These are phyloP conservation scores for Erysimum cheiranthoides DNA, from an alignment of 345 rosid genomes.

Conservation along the genomic window DNA sequence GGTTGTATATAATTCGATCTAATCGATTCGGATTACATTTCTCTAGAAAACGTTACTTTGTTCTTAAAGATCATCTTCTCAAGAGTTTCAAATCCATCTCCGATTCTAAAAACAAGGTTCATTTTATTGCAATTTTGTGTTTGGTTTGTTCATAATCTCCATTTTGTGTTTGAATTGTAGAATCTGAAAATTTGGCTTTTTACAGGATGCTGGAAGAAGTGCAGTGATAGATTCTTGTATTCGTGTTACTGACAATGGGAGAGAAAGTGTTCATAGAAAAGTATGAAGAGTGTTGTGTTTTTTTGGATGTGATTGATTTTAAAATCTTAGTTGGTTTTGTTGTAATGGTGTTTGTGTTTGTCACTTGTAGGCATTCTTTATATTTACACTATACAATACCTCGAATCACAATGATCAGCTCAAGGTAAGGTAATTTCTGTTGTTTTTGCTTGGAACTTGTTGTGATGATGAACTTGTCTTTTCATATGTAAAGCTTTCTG, in stretches of 20 bases:
- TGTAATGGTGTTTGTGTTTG: constrained; percentile 18
- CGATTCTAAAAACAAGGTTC: constrained; percentile 58
- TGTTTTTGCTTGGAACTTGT: neutral
- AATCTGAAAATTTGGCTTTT: constrained; percentile 15
- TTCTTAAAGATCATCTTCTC: constrained; percentile 71
- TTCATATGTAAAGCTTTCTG: constrained; percentile 42
- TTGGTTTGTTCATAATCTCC: neutral
- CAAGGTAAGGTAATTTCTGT: constrained; percentile 66
- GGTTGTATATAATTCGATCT: constrained; percentile 81
- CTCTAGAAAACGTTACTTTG: constrained; percentile 83
- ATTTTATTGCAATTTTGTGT: neutral
- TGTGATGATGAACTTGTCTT: constrained; percentile 22
- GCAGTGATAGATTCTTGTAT: constrained; percentile 84
- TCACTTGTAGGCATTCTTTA: constrained; percentile 77
- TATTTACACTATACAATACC: constrained; percentile 84
- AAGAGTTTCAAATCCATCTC: constrained; percentile 75
- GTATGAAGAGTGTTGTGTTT: constrained; percentile 47
- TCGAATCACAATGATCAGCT: constrained; percentile 92
- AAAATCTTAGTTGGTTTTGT: neutral
- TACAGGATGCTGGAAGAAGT: constrained; percentile 79
- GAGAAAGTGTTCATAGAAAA: constrained; percentile 91
- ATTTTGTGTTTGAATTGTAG: neutral
- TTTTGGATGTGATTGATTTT: constrained; percentile 13
- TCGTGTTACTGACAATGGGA: constrained; percentile 90
- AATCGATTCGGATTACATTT: constrained; percentile 81